Evolutionary conservation across 202 grass and related monocot genomes (phyloP).

Genomic region (Panicum hallii): DNA sequence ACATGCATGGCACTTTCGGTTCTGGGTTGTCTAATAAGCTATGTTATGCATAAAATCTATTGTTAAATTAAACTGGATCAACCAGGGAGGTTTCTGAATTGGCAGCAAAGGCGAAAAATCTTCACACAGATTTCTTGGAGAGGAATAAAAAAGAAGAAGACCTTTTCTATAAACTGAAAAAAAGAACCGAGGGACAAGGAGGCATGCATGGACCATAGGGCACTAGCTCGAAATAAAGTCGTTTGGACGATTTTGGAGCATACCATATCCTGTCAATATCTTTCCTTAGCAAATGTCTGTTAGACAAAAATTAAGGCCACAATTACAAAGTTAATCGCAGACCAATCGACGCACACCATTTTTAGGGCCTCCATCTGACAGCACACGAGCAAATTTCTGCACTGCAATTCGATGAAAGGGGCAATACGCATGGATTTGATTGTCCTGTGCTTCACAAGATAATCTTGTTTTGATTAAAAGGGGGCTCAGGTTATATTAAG

Average conservation of each 20-base stretch:
- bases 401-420: conserved; percentile 4
- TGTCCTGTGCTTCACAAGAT: conserved; percentile 2
- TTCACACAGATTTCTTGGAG: not conserved
- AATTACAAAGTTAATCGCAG: not conserved
- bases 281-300: not conserved
- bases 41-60: too few species aligned
- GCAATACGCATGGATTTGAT: not conserved
- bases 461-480: conserved; percentile 12
- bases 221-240: not conserved
- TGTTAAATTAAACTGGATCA: too few species aligned
- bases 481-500: not conserved
- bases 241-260: not conserved
- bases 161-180: too few species aligned
- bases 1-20: too few species aligned
- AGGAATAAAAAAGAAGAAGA: too few species aligned
- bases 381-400: not conserved
- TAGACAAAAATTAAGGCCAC: not conserved
- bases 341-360: not conserved
- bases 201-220: too few species aligned
- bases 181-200: too few species aligned
- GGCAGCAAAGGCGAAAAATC: not conserved
- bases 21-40: too few species aligned
- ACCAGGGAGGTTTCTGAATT: not conserved
- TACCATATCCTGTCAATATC: not conserved
- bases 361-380: not conserved